A percentile compares a stretch with the other conserved stretches of the same genome.
Conservation (phyloP, 169 alveolate genomes). For the Eimeria sp. region DNA sequence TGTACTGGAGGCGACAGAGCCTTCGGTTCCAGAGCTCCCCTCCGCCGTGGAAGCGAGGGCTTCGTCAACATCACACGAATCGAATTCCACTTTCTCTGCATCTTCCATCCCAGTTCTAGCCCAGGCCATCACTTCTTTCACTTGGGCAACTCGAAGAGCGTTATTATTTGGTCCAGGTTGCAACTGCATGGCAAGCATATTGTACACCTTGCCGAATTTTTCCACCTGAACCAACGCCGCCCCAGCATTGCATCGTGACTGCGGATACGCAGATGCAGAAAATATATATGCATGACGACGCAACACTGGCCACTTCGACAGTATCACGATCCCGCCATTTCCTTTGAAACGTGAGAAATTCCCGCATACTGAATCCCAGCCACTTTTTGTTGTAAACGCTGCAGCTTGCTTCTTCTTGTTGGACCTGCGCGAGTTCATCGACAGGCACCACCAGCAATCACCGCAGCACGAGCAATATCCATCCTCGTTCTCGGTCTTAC, state of each 20-base stretch:
- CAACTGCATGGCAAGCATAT: conserved; percentile 91
- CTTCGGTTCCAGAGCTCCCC: conserved; percentile 25
- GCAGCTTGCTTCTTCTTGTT: neutral
- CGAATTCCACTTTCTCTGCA: conserved; percentile 82
- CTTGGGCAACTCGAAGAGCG: conserved; percentile 86
- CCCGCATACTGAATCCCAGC: conserved; percentile 83
- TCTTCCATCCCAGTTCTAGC: conserved; percentile 84
- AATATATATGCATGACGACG: conserved; percentile 86
- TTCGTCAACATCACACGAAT: conserved; percentile 83
- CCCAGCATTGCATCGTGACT: conserved; percentile 88
- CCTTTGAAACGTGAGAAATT: conserved; percentile 64
- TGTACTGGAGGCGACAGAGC: conserved; percentile 11
- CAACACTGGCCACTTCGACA: conserved; percentile 85
- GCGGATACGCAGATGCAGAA: conserved; percentile 84
- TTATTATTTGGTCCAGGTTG: conserved; percentile 87
- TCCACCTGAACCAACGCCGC: conserved; percentile 88
- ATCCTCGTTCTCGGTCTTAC: conserved; percentile 42
- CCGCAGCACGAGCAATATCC: conserved; percentile 67
- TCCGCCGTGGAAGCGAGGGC: conserved; percentile 34
- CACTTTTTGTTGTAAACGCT: conserved; percentile 1
- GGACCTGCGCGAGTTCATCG: conserved; percentile 40
- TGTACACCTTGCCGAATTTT: conserved; percentile 84
- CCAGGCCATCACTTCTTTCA: conserved; percentile 89
- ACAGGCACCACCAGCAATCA: conserved; percentile 62
- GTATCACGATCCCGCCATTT: conserved; percentile 87